phyloP scores from a whole-genome alignment of 2,329 filamentous ascomycete genomes.

The Colletotrichum tofieldiae region DNA sequence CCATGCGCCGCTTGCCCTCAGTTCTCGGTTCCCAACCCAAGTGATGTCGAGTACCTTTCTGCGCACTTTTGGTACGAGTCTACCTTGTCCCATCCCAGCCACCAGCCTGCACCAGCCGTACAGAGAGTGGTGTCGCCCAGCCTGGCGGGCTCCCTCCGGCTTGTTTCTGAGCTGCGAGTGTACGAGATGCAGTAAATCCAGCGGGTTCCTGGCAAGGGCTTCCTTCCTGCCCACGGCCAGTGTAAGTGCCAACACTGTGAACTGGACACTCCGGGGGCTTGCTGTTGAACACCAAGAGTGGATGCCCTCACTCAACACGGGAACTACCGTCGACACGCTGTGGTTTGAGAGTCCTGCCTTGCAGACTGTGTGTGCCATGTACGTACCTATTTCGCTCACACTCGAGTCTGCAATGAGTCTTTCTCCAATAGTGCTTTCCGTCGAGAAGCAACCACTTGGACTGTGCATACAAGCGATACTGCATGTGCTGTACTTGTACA shows the following conservation, averaged over 20 bases:
- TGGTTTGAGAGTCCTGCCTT: too few species aligned
- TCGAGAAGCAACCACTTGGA: background rate
- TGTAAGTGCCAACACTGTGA: background rate
- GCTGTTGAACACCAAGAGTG: background rate
- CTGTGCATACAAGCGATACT: background rate
- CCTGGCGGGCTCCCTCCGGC: conserved; percentile 36
- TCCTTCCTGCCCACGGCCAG: background rate
- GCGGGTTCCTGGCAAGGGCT: background rate
- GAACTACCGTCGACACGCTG: too few species aligned
- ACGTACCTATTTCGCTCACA: background rate
- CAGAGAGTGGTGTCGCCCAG: too few species aligned
- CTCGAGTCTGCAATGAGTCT: background rate
- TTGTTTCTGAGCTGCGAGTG: conserved; percentile 15
- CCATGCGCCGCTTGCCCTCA: conserved; percentile 15
- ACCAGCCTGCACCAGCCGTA: too few species aligned
- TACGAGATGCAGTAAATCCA: conserved; percentile 15
- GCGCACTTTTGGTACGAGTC: background rate
- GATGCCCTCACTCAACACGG: background rate
- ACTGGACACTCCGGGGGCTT: background rate
- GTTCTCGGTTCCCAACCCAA: background rate
- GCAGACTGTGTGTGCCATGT: too few species aligned
- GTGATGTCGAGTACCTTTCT: background rate
- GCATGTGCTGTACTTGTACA: background rate
- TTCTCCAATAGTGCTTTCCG: background rate
- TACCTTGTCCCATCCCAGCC: background rate